Base-by-base conservation (phyloP, 2,329 filamentous ascomycete species). In the Fusarium sp. region DNA sequence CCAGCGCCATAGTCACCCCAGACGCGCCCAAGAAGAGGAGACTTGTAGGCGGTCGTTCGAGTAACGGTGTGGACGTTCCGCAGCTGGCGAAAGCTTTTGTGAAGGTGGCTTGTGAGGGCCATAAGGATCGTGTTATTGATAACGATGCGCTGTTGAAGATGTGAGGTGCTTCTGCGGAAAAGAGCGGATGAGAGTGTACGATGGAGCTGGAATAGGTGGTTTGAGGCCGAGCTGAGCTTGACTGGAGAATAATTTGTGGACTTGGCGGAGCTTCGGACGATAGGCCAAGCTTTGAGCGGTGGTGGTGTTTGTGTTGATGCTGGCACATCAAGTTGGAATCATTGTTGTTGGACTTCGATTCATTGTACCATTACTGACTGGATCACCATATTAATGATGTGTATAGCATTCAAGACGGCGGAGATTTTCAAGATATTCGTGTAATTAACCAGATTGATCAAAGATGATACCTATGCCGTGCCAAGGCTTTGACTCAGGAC, bases 81-180 rank as follows among this genome's bases (percentile, higher is more conserved):
- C 77, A 79, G 18, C 64, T 83, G 21, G 81, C 77, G 3, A 78
- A 66, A 56, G 78, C 75, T 2, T 77, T 82, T 75, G 68, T 81
- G 18, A 75, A 70, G 56, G 72, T 84, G 13, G 76, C 75, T 1
- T 62, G 78, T 15, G 76, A 82, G 9, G 82, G 81, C 0, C 75
- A 74, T 58, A 76, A 77, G 44, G 77, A 78, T 11, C 68, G 76
- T 24, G 74, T 81, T 13, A 57, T 82, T 10, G 79, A 80, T 56
- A 79, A 78, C 7, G 75, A 78, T 21, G 70, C 69, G 4, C 66
- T 79, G 43, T 57, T 76, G 24, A 78, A 75, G 59, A 74, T 79
- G 71, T 77, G 52, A 66, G 26, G 5, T 18, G 28, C 20, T 31
- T 23, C 20, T 11, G 7, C 28, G 26, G 26, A 28, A 21, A 52